Percentiles rank a stretch among this genome's conserved stretches.
phyloP scores from a whole-genome alignment of 371 early-diverging fungal species.

The Mortierella sp. region DNA sequence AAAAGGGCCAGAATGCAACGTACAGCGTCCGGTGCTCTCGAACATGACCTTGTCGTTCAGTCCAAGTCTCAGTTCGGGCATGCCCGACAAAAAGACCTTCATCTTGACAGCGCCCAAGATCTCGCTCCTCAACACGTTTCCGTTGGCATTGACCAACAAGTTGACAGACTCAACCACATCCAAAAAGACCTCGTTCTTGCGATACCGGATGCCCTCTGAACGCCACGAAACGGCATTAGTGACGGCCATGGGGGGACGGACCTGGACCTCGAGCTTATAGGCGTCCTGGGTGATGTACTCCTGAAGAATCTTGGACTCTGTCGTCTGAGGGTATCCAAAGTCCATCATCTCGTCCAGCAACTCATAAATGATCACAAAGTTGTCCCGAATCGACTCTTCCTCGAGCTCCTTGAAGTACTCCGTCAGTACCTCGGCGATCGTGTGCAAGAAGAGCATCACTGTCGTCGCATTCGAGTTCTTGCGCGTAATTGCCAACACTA shows the following conservation, averaged over 20 bases:
- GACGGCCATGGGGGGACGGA: slow-evolving; percentile 96
- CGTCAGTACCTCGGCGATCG: slow-evolving; percentile 91
- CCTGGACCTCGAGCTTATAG: slow-evolving; percentile 91
- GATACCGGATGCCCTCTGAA: slow-evolving; percentile 96
- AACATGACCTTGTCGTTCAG: slow-evolving; percentile 99
- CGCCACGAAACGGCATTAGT: slow-evolving; percentile 99
- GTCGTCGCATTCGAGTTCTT: slow-evolving; percentile 98
- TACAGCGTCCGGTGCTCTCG: slow-evolving; percentile 94
- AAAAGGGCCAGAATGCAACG: slow-evolving; percentile 11
- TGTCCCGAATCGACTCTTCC: slow-evolving; percentile 97
- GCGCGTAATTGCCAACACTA: slow-evolving; percentile 95
- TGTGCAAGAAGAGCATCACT: slow-evolving; percentile 94
- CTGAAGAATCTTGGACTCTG: slow-evolving; percentile 97
- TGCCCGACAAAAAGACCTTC: slow-evolving; percentile 96
- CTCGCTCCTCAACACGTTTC: slow-evolving; percentile 96
- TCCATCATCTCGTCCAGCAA: slow-evolving; percentile 99
- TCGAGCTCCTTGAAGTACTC: slow-evolving; percentile 99
- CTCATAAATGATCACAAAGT: slow-evolving; percentile 97
- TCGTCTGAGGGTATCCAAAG: slow-evolving; percentile 98
- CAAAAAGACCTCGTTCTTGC: slow-evolving; percentile 98
- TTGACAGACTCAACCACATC: slow-evolving; percentile 99
- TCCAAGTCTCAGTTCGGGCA: slow-evolving; percentile 98
- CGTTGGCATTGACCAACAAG: slow-evolving; percentile 94
- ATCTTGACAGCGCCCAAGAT: slow-evolving; percentile 97
- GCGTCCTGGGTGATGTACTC: slow-evolving; percentile 99